A percentile compares a stretch with the other conserved stretches of the same genome.
Conservation (phyloP, 352 stramenopile species). For the Pythium sukuiense region DNA sequence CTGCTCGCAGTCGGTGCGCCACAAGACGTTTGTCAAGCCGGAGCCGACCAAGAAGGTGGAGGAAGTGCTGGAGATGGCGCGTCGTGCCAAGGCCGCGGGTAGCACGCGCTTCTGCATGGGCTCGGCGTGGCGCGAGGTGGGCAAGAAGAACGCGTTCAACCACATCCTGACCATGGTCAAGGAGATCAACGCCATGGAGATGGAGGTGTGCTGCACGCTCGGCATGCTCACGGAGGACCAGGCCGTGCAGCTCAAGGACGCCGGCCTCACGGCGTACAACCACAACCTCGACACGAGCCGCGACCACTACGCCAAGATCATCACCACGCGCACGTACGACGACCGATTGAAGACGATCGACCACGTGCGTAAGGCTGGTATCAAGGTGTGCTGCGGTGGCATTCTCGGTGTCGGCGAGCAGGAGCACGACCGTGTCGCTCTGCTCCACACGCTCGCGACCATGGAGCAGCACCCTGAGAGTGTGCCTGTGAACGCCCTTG, state of each 20-base stretch:
- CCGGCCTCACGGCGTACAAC: constrained; percentile 98
- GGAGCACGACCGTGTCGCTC: constrained; percentile 92
- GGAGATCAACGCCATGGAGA: constrained; percentile 90
- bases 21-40: constrained; percentile 99
- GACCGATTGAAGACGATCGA: constrained; percentile 96
- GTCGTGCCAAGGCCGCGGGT: constrained; percentile 94
- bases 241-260: constrained; percentile 95
- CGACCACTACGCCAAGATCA: constrained; percentile 98
- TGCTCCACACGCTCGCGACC: constrained; percentile 95
- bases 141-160: constrained; percentile 98
- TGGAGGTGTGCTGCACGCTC: constrained; percentile 97
- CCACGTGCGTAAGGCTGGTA: constrained; percentile 96
- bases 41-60: constrained; percentile 96
- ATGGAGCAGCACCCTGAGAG: constrained; percentile 96
- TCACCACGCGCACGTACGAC: constrained; percentile 96
- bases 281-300: constrained; percentile 98
- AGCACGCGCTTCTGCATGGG: constrained; percentile 99
- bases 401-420: constrained; percentile 96
- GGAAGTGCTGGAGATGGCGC: constrained; percentile 95
- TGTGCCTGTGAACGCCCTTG: constrained; percentile 97
- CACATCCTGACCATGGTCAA: constrained; percentile 97
- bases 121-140: constrained; percentile 96
- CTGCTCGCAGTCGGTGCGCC: constrained; percentile 94
- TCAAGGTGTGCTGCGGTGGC: constrained; percentile 97
- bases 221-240: constrained; percentile 97